phyloP scores from a whole-genome alignment of 2,329 filamentous ascomycete species.

The Septoria linicola region DNA sequence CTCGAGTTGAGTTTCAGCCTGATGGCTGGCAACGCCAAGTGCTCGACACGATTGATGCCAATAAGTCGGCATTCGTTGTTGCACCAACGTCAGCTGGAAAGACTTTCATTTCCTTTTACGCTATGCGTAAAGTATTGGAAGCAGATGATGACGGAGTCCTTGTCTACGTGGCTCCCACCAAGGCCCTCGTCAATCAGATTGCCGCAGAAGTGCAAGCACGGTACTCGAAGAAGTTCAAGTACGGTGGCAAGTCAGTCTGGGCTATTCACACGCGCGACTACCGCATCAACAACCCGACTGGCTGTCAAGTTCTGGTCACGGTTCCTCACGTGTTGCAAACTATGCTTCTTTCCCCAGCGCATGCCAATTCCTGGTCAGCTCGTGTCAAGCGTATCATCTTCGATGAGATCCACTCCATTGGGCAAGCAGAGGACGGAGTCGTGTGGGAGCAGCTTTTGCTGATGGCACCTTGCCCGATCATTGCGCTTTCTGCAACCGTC shows the following conservation, averaged over 20 bases:
- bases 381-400: constrained; percentile 75
- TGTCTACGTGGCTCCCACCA: constrained; percentile 78
- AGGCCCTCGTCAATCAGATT: constrained; percentile 80
- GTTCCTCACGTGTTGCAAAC: constrained; percentile 78
- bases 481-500: constrained; percentile 76
- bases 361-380: constrained; percentile 66
- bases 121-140: constrained; percentile 73
- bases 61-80: constrained; percentile 70
- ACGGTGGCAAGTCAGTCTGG: constrained; percentile 68
- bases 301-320: constrained; percentile 74
- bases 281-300: constrained; percentile 68
- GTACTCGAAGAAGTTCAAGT: constrained; percentile 65
- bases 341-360: constrained; percentile 66
- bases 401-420: constrained; percentile 79
- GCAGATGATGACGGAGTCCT: constrained; percentile 67
- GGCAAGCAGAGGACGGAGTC: constrained; percentile 71
- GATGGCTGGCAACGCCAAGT: constrained; percentile 76
- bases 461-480: constrained; percentile 72
- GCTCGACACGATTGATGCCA: constrained; percentile 68
- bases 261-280: constrained; percentile 75
- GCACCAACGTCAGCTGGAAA: constrained; percentile 78
- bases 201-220: constrained; percentile 74
- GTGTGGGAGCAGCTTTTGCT: constrained; percentile 77
- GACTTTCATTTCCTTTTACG: constrained; percentile 82
- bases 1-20: constrained; percentile 69